These are phyloP conservation scores for Cylindrotheca closterium DNA, from an alignment of 108 stramenopile species.

Conservation along the genomic window DNA sequence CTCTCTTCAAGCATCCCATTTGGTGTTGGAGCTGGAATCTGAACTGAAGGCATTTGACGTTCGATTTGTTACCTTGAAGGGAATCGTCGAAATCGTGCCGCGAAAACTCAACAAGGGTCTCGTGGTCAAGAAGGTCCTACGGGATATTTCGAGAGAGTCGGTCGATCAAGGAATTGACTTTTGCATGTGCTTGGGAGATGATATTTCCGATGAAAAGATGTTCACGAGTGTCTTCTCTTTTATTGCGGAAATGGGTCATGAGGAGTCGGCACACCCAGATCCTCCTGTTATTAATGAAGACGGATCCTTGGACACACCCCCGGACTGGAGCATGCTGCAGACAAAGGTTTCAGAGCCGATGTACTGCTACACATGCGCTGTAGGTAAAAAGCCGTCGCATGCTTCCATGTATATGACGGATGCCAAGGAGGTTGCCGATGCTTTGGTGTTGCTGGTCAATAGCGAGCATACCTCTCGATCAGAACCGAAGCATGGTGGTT, in stretches of 20 bases:
- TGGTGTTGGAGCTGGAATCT: constrained; percentile 87
- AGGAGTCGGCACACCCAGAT: constrained; percentile 37
- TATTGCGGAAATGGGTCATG: constrained; percentile 67
- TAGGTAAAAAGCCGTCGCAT: constrained; percentile 86
- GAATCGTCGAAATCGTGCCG: constrained; percentile 90
- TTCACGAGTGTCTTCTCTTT: constrained; percentile 87
- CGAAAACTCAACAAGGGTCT: constrained; percentile 83
- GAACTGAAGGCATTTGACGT: constrained; percentile 91
- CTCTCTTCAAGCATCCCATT: constrained; percentile 87
- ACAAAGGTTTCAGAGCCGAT: constrained; percentile 33
- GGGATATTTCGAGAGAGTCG: constrained; percentile 46
- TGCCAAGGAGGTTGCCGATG: constrained; percentile 73
- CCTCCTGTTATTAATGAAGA: constrained; percentile 53
- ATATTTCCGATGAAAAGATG: constrained; percentile 96
- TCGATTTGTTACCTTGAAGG: constrained; percentile 87
- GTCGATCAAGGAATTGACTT: constrained; percentile 72
- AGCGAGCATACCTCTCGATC: too few species aligned
- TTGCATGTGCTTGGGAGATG: constrained; percentile 93
- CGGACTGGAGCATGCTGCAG: constrained; percentile 5
- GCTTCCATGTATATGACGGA: constrained; percentile 82
- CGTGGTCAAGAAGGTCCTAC: constrained; percentile 82
- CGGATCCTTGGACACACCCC: constrained; percentile 27
- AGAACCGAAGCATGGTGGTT: too few species aligned
- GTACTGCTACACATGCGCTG: constrained; percentile 77
- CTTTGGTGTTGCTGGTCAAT: constrained; percentile 56